Base-by-base conservation (phyloP, 345 rosid genomes). In the Eucalyptus tenuipes region DNA sequence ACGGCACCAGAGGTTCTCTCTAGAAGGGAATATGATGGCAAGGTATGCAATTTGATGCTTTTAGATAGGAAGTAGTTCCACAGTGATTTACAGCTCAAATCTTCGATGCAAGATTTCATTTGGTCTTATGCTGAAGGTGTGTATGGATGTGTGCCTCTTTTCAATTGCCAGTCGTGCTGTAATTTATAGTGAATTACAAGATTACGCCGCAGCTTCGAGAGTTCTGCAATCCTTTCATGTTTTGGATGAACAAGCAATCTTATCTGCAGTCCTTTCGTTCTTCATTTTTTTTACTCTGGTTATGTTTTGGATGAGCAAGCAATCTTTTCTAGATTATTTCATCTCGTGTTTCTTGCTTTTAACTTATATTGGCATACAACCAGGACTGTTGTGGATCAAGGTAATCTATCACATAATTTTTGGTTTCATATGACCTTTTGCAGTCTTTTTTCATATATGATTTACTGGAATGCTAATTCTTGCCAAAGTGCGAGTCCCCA, bases 1-100 rank as follows among this genome's bases (percentile, higher is more conserved):
- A 92, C 90, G 57, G 95, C 95, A 84, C 95, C 95, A n/a, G 95
- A 93, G 88, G 94, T 93, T 88, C 92, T 85, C 16, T 90, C 92
- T 47, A 66, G 93, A 84, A 92, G 88, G 90, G 94, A 93, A 47
- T 93, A 93, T 47, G 95, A 93, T 88, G 95, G 95, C 90, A 93
- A 93, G 93, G 95, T 92, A 90, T 79, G 92, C 81, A 90, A 88
- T 49, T 68, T 47, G 37, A 52, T n/a, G 81, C 44, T 37, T 71
- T 71, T 37, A 71, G 25, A 33, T 18, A 24, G 81, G 13, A 33
- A 71, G 81, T 71, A 18, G 81, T 33, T 71, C 27, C 27, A 71
- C 45, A 33, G 81, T 71, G 81, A 71, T 37, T 8, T 66, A 31
- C 1, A 66, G 40, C 22, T 66, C 40, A 31, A 0, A 0, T 71